Conservation (phyloP, 768 basidiomycete species). For the Leccinum rimulosum region DNA sequence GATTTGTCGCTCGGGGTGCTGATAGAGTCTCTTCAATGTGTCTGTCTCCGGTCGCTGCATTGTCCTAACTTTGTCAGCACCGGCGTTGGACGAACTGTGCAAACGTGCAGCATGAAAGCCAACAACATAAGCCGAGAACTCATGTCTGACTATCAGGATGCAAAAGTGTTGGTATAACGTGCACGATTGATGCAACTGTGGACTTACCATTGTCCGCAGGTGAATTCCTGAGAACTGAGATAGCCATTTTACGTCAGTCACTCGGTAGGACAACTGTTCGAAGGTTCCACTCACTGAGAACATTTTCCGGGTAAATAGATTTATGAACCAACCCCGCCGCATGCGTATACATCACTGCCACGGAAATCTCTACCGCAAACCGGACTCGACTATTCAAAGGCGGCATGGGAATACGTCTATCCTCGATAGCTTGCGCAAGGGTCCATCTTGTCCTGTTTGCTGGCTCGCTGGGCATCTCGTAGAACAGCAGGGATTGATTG, state of each 20-base stretch:
- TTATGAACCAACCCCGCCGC: background rate
- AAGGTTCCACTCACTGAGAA: background rate
- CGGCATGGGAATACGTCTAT: background rate
- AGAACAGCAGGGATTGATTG: background rate
- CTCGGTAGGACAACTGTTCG: background rate
- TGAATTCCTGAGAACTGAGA: background rate
- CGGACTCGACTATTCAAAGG: background rate
- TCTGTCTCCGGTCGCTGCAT: background rate
- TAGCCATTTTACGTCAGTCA: background rate
- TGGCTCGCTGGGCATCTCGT: background rate
- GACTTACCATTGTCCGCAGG: background rate
- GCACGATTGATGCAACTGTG: background rate
- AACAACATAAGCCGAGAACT: background rate
- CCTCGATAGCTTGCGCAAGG: background rate
- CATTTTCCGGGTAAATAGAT: background rate
- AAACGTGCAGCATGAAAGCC: background rate
- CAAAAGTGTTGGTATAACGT: background rate
- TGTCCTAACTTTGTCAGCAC: too few species aligned
- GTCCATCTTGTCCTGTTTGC: background rate
- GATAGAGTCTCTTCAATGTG: background rate
- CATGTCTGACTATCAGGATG: background rate
- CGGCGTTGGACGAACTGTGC: background rate
- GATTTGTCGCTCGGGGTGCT: background rate
- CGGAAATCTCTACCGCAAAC: background rate
- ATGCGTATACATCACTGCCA: background rate